These are phyloP conservation scores for Dryas drummondii DNA, from an alignment of 306 rosid genomes.

Conservation along the genomic window DNA sequence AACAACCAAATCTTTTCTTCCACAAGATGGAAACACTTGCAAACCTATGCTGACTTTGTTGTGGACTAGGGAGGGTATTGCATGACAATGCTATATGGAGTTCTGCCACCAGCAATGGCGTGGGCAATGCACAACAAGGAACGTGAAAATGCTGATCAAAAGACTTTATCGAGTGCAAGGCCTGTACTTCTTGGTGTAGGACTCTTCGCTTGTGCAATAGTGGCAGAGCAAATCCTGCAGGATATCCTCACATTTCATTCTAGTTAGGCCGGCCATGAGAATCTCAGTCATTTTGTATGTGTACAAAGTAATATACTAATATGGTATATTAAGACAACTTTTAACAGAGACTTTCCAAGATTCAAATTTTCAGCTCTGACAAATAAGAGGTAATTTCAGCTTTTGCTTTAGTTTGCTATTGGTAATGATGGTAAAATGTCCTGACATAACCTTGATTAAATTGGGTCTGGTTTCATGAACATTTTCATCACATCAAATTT, in stretches of 20 bases:
- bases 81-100: slow-evolving; percentile 72
- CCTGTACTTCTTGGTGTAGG: slow-evolving; percentile 53
- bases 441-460: too few species aligned
- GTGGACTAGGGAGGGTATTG: slow-evolving; percentile 68
- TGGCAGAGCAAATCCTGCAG: slow-evolving; percentile 57
- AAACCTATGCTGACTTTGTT: not conserved
- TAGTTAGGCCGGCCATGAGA: not conserved
- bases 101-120: slow-evolving; percentile 85
- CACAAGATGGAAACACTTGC: not conserved
- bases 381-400: too few species aligned
- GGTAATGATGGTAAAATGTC: too few species aligned
- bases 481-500: too few species aligned
- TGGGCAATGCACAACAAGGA: slow-evolving; percentile 52
- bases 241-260: slow-evolving; percentile 41
- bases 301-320: too few species aligned
- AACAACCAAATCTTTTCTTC: too few species aligned
- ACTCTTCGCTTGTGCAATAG: slow-evolving; percentile 54
- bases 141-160: slow-evolving; percentile 20
- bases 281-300: too few species aligned
- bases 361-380: too few species aligned
- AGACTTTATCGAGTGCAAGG: slow-evolving; percentile 41
- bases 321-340: too few species aligned
- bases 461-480: too few species aligned
- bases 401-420: too few species aligned
- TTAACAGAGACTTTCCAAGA: too few species aligned